Base-by-base conservation (phyloP, 352 stramenopile genomes). In the Pythium coloratum region DNA sequence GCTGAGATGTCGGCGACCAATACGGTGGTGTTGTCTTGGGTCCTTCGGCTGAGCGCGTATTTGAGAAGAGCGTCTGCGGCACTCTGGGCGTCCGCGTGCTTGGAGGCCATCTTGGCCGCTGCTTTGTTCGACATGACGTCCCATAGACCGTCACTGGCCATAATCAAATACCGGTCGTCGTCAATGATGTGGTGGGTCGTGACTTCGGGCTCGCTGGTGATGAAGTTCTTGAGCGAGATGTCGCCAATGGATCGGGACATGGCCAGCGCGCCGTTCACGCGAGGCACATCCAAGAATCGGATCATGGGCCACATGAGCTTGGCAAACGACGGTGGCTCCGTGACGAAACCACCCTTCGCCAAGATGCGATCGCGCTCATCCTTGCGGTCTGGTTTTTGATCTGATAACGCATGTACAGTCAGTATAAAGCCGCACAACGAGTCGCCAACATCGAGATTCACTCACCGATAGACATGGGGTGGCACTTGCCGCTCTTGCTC, bases 181-280 rank as follows among this genome's bases (percentile, higher is more conserved):
- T 70, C 70, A 44, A 72, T 76, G 58, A 92, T 76, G 33, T 64
- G 61, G 47, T 90, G 86, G 0, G 77, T 89, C 62, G 78, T 79
- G 58, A 94, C 78, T 67, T 96, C 88, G 0, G 88, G 85, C 51
- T 94, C 86, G 61, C 81, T 88, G 28, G 86, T 89, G 63, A 96
- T 89, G 51, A 70, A 89, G 1, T 76, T 47, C 72, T 94, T 94
- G 18, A 94, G 72, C 6, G 83, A 89, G 38, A 91, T 64, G 64
- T 96, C 88, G 18, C 88, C 88, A 34, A 96, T 94, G 30, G 88
- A 93, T 30, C 88, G 76, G 32, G 88, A 92, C 76, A 96, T 90
- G 20, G 86, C 85, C 34, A 96, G 70, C 13, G 78, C 72, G 38
- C 88, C 88, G 63, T 96, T 93, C 30, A 96, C 86, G 14, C 88